These are phyloP conservation scores for Scytalidium lignicola DNA, from an alignment of 2,329 filamentous ascomycete species.

Conservation along the genomic window DNA sequence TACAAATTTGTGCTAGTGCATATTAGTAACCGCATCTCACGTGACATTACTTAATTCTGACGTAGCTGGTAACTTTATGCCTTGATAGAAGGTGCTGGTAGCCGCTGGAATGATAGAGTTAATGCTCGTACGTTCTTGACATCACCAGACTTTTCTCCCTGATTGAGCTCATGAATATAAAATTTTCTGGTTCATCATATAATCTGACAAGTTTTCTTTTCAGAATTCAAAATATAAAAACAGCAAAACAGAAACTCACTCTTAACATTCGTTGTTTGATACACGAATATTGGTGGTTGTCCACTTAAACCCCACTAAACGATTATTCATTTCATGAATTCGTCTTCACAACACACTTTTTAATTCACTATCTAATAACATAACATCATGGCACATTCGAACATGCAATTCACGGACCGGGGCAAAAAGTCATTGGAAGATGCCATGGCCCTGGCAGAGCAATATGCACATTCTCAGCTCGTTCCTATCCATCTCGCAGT, in stretches of 20 bases:
- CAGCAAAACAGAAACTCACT: not conserved
- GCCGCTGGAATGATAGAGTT: not conserved
- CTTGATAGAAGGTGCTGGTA: not conserved
- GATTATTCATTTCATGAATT: not conserved
- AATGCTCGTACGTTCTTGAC: not conserved
- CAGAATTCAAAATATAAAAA: not conserved
- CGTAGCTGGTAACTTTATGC: not conserved
- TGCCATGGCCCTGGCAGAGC: slow-evolving; percentile 79
- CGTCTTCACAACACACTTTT: not conserved
- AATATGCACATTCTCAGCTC: slow-evolving; percentile 88
- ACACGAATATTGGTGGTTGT: not conserved
- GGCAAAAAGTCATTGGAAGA: slow-evolving; percentile 87
- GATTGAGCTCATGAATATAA: not conserved
- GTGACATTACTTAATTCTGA: not conserved
- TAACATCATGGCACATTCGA: slow-evolving; percentile 57
- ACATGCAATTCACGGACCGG: slow-evolving; percentile 90
- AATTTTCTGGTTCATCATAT: not conserved
- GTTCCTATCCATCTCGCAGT: slow-evolving; percentile 86
- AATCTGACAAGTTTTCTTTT: not conserved
- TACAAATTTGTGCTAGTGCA: not conserved
- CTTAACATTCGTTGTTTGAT: not conserved
- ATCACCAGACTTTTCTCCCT: not conserved
- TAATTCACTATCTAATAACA: slow-evolving; percentile 9
- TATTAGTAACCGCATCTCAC: not conserved
- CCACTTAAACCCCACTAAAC: not conserved